Evolutionary conservation across 805 yeast species (phyloP).

Genomic region (Candida ulmi): DNA sequence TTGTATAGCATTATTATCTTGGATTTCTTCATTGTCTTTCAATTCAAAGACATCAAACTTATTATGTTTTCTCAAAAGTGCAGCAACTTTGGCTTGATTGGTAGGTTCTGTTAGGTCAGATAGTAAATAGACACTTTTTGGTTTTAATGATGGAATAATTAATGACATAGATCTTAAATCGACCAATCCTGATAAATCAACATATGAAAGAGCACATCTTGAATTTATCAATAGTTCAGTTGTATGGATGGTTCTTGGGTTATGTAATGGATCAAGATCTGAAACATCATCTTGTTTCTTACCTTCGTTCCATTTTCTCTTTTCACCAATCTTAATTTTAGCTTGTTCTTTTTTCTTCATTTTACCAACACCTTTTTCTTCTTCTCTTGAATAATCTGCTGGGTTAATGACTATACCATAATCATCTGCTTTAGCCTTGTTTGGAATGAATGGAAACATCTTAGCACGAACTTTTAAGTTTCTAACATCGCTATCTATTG

Average conservation of each 20-base stretch:
- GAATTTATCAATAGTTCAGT: slow-evolving; percentile 36
- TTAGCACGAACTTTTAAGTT: slow-evolving; percentile 29
- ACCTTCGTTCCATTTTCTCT: slow-evolving; percentile 30
- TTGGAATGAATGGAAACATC: slow-evolving; percentile 72
- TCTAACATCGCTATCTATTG: slow-evolving; percentile 28
- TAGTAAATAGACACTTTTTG: slow-evolving; percentile 60
- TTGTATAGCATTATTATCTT: slow-evolving; percentile 49
- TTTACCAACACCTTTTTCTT: slow-evolving; percentile 34
- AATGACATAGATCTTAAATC: slow-evolving; percentile 77
- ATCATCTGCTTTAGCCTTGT: slow-evolving; percentile 66
- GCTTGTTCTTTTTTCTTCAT: slow-evolving; percentile 22
- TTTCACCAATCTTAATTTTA: slow-evolving; percentile 27
- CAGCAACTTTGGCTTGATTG: slow-evolving; percentile 8
- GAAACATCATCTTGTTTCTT: slow-evolving; percentile 47
- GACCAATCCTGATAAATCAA: slow-evolving; percentile 80
- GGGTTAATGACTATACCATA: slow-evolving; percentile 77
- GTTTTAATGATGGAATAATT: slow-evolving; percentile 74
- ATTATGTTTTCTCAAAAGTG: slow-evolving; percentile 19
- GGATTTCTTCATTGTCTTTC: slow-evolving; percentile 33
- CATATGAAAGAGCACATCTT: slow-evolving; percentile 65
- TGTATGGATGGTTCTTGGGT: slow-evolving; percentile 43
- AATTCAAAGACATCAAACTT: slow-evolving; percentile 28
- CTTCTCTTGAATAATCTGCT: slow-evolving; percentile 54
- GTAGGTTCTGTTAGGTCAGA: slow-evolving; percentile 34
- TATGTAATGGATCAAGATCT: slow-evolving; percentile 42